Percentiles rank a stretch among this genome's conserved stretches.
These are phyloP conservation scores for Umbelopsis isabellina DNA, from an alignment of 192 early-diverging fungal genomes.

Conservation along the genomic window DNA sequence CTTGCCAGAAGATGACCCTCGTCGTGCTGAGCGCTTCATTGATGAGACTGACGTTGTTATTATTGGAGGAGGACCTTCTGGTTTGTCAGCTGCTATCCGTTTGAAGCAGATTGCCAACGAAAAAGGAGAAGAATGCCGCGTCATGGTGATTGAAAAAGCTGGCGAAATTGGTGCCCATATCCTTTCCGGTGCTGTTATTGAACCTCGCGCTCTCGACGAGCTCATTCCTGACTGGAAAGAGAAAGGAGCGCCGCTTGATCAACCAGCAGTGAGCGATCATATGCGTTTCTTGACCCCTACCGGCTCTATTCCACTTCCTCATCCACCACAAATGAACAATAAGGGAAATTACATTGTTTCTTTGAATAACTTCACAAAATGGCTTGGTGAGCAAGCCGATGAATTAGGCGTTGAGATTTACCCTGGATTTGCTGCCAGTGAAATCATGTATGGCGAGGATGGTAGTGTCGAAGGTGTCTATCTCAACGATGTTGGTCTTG, in stretches of 20 bases:
- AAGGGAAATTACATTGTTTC: constrained; percentile 97
- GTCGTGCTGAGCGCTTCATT: constrained; percentile 61
- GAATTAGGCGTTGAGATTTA: constrained; percentile 95
- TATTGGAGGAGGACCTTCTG: constrained; percentile 93
- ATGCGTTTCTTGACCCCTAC: constrained; percentile 86
- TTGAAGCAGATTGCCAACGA: constrained; percentile 87
- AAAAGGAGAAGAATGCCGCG: constrained; percentile 83
- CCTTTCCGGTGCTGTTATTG: constrained; percentile 93
- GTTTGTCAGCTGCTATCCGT: constrained; percentile 93
- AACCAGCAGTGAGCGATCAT: constrained; percentile 80
- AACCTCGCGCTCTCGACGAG: constrained; percentile 90
- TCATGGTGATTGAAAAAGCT: constrained; percentile 94
- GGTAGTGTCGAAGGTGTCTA: constrained; percentile 92
- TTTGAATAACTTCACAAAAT: constrained; percentile 89
- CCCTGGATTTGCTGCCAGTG: constrained; percentile 87
- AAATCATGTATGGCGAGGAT: constrained; percentile 92
- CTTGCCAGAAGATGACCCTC: constrained; percentile 48
- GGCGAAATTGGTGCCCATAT: constrained; percentile 94
- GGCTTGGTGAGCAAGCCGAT: constrained; percentile 97
- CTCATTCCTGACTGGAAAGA: constrained; percentile 98
- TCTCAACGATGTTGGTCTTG: constrained; percentile 94
- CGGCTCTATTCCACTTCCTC: constrained; percentile 79
- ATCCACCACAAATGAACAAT: constrained; percentile 96
- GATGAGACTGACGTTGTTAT: constrained; percentile 97
- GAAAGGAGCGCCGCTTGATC: constrained; percentile 89